phyloP scores from a whole-genome alignment of 352 stramenopile genomes.

The Phytophthora idaei region DNA sequence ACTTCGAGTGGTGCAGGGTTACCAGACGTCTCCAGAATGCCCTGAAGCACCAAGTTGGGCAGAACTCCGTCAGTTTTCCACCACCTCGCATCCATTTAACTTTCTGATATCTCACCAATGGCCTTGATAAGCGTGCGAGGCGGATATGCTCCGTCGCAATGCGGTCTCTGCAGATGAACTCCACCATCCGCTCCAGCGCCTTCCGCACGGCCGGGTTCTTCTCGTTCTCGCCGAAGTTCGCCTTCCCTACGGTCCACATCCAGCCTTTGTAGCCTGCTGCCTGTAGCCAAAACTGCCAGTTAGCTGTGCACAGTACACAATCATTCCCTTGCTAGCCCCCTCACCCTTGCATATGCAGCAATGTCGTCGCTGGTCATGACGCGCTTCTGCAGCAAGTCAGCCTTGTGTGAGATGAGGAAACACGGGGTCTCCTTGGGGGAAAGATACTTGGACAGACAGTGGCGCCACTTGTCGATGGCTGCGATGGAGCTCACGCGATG shows the following conservation, averaged over 20 bases:
- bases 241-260: slow-evolving; percentile 85
- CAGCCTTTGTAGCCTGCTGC: slow-evolving; percentile 75
- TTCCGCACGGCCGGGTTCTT: slow-evolving; percentile 76
- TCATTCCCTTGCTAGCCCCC: background rate
- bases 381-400: slow-evolving; percentile 82
- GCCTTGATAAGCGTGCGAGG: slow-evolving; percentile 31
- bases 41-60: slow-evolving; percentile 22
- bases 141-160: slow-evolving; percentile 41
- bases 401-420: slow-evolving; percentile 85
- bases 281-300: slow-evolving; percentile 26
- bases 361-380: slow-evolving; percentile 90
- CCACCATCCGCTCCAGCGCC: slow-evolving; percentile 80
- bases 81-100: background rate
- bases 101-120: slow-evolving; percentile 20
- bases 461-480: slow-evolving; percentile 84
- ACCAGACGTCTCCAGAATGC: slow-evolving; percentile 52
- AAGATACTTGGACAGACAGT: slow-evolving; percentile 71
- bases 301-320: background rate
- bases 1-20: slow-evolving; percentile 50
- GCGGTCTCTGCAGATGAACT: slow-evolving; percentile 51
- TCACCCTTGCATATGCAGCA: slow-evolving; percentile 65
- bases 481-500: slow-evolving; percentile 88
- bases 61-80: slow-evolving; percentile 3
- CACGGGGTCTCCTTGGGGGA: slow-evolving; percentile 80
- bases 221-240: slow-evolving; percentile 85